Evolutionary conservation across 2,329 filamentous ascomycete genomes (phyloP).

Genomic region (Arthrobotrys musiformis): DNA sequence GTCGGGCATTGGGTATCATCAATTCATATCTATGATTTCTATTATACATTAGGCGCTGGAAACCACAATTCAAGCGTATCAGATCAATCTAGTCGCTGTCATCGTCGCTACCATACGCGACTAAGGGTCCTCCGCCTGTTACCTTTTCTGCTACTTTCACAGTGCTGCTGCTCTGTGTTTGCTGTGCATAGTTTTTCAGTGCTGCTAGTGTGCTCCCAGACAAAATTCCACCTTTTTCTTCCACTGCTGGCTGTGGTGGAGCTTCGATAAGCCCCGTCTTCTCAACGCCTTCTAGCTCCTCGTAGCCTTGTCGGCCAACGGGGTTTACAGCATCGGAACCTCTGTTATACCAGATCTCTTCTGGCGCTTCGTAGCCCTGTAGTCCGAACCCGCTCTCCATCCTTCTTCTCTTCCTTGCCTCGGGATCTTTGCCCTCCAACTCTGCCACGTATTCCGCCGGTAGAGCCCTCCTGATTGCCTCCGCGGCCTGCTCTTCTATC

Average conservation of each 20-base stretch:
- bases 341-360: conserved; percentile 90
- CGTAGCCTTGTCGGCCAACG: conserved; percentile 69
- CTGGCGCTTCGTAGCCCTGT: conserved; percentile 90
- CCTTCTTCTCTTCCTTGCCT: conserved; percentile 86
- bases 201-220: conserved; percentile 84
- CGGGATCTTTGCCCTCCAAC: conserved; percentile 89
- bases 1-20: conserved; percentile 49
- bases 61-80: conserved; percentile 31
- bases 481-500: conserved; percentile 95
- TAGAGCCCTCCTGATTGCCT: conserved; percentile 86
- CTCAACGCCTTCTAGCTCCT: conserved; percentile 63
- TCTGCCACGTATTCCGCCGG: conserved; percentile 92
- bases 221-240: conserved; percentile 74
- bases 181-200: conserved; percentile 70
- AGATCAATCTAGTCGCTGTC: conserved; percentile 65
- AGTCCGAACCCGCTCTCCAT: conserved; percentile 89
- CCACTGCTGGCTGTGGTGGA: conserved; percentile 57
- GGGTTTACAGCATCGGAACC: conserved; percentile 76
- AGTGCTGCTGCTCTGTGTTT: conserved; percentile 60
- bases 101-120: conserved; percentile 89
- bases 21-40: conserved; percentile 51
- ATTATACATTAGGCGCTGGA: conserved; percentile 54
- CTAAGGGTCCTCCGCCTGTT: conserved; percentile 76
- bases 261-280: conserved; percentile 63
- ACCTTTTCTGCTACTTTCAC: conserved; percentile 67